These are phyloP conservation scores for Pyricularia sp. DNA, from an alignment of 2,329 filamentous ascomycete species.

Conservation along the genomic window DNA sequence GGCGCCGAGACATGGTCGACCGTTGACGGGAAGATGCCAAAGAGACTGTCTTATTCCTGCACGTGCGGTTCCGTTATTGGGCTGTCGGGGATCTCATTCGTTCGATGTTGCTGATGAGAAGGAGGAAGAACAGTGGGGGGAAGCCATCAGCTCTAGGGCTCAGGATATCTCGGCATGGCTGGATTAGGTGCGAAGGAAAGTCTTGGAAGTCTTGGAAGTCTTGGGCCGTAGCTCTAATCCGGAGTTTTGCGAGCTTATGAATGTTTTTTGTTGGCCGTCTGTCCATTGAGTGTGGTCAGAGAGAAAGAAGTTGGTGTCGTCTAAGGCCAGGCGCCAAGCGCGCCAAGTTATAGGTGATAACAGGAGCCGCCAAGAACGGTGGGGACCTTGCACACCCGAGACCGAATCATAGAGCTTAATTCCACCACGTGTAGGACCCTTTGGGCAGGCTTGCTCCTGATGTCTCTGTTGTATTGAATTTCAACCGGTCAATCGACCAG, in stretches of 20 bases:
- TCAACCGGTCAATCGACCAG: background rate
- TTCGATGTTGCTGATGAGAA: background rate
- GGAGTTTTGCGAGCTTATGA: background rate
- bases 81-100: background rate
- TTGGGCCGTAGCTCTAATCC: background rate
- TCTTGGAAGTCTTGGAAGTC: background rate
- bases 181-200: background rate
- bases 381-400: background rate
- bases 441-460: background rate
- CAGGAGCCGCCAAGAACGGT: background rate
- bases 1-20: too few relatives aligned
- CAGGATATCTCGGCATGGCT: conserved; percentile 3
- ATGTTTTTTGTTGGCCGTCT: background rate
- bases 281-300: background rate
- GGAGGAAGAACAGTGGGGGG: background rate
- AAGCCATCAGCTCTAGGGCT: background rate
- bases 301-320: background rate
- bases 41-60: background rate
- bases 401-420: conserved; percentile 5
- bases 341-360: background rate
- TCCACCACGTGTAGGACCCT: conserved; percentile 2
- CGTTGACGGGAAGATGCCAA: background rate
- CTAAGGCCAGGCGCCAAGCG: background rate
- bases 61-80: background rate
- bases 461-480: background rate